phyloP scores from a whole-genome alignment of 306 rosid species.

The barrel medic (Medicago truncatula) region DNA sequence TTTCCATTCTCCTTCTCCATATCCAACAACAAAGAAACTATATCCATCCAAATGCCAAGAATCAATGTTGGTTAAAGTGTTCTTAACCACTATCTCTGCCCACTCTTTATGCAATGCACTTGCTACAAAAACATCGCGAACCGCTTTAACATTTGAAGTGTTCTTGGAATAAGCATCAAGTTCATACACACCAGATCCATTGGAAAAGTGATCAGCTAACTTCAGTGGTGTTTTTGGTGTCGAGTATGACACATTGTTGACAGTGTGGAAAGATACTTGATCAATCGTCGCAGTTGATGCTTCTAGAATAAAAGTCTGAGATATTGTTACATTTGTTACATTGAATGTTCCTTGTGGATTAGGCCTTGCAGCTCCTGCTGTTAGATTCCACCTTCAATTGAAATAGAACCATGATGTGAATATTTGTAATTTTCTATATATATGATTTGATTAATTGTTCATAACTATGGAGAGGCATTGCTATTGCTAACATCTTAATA shows the following conservation, averaged over 20 bases:
- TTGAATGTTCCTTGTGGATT: slow-evolving; percentile 88
- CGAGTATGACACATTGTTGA: slow-evolving; percentile 76
- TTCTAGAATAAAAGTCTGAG: slow-evolving; percentile 69
- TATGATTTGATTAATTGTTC: not conserved
- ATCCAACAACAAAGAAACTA: slow-evolving; percentile 79
- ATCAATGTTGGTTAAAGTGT: slow-evolving; percentile 53
- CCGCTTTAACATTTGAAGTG: slow-evolving; percentile 51
- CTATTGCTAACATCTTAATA: not conserved
- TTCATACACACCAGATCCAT: slow-evolving; percentile 65
- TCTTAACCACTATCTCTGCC: slow-evolving; percentile 74
- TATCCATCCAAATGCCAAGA: slow-evolving; percentile 92
- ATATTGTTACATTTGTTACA: slow-evolving; percentile 66
- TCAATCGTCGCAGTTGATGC: slow-evolving; percentile 45
- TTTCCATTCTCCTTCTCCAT: slow-evolving; percentile 60
- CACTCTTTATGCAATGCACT: slow-evolving; percentile 69
- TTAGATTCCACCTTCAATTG: slow-evolving; percentile 75
- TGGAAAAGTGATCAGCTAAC: slow-evolving; percentile 67
- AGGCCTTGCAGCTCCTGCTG: slow-evolving; percentile 87
- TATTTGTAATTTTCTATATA: not conserved
- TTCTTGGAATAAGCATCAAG: slow-evolving; percentile 64
- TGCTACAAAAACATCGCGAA: slow-evolving; percentile 65
- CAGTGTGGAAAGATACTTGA: slow-evolving; percentile 45
- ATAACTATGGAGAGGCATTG: slow-evolving; percentile 4
- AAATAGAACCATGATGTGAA: slow-evolving; percentile 11
- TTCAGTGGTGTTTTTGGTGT: slow-evolving; percentile 71